These are phyloP conservation scores for Trypanosoma congolense DNA, from an alignment of 208 protist genomes.

Conservation along the genomic window DNA sequence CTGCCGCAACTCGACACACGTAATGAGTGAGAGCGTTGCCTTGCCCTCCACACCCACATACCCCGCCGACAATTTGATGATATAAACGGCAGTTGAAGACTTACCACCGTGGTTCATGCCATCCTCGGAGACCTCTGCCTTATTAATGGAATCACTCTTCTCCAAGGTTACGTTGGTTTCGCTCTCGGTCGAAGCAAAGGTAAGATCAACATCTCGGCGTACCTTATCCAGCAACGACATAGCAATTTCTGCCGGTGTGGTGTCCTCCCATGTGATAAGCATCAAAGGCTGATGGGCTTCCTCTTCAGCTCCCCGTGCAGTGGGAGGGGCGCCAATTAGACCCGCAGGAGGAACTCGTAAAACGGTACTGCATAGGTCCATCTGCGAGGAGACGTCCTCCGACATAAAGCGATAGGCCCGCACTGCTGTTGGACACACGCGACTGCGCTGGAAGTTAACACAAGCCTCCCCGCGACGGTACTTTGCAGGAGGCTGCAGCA, in stretches of 20 bases:
- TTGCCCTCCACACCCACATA: slow-evolving; percentile 34
- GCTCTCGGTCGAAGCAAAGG: slow-evolving; percentile 3
- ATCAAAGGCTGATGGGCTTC: slow-evolving; percentile 20
- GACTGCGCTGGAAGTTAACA: slow-evolving; percentile 10
- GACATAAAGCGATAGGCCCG: slow-evolving; percentile 19
- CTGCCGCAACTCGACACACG: slow-evolving; percentile 49
- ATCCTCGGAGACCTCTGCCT: not conserved
- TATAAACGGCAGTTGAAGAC: slow-evolving; percentile 26
- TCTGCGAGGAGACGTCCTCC: slow-evolving; percentile 23
- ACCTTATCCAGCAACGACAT: slow-evolving; percentile 26
- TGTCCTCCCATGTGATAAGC: slow-evolving; percentile 54
- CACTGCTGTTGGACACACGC: slow-evolving; percentile 19
- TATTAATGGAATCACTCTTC: not conserved
- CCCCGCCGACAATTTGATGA: slow-evolving; percentile 39
- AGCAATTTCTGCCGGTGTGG: slow-evolving; percentile 42
- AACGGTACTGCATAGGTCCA: slow-evolving; percentile 28
- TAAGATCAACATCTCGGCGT: slow-evolving; percentile 22
- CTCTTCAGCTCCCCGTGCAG: not conserved
- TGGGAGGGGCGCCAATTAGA: slow-evolving; percentile 1
- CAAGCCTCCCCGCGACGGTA: not conserved
- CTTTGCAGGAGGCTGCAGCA: slow-evolving; percentile 5
- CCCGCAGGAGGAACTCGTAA: slow-evolving; percentile 24
- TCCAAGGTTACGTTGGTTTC: not conserved
- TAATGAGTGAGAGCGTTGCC: slow-evolving; percentile 35
- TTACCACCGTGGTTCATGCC: slow-evolving; percentile 10